Conservation (phyloP, 176 grass and related monocot genomes). For the Rhynchospora tenuis region DNA sequence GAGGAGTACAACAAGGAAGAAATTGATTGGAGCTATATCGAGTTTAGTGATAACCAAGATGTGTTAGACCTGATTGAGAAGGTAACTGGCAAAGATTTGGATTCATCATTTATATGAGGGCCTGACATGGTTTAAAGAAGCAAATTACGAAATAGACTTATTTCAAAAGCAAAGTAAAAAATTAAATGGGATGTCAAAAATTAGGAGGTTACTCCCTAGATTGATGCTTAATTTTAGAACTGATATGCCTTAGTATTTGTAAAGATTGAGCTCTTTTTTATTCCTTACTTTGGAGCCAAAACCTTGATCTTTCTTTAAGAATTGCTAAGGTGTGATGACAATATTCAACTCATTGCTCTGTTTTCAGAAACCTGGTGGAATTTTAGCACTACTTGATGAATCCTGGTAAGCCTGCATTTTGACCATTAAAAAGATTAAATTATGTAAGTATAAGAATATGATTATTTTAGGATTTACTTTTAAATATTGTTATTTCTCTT, state of each 20-base stretch:
- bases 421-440: not conserved
- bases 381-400: slow-evolving; percentile 93
- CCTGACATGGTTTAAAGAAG: not conserved
- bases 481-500: slow-evolving; percentile 26
- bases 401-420: slow-evolving; percentile 63
- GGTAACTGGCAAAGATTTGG: slow-evolving; percentile 29
- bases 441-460: slow-evolving; percentile 4
- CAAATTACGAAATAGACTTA: too few species aligned
- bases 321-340: not conserved
- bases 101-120: not conserved
- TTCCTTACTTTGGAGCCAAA: not conserved
- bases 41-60: slow-evolving; percentile 98
- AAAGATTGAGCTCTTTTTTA: not conserved
- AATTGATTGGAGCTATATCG: slow-evolving; percentile 97
- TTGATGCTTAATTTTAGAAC: not conserved
- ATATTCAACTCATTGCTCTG: slow-evolving; percentile 27
- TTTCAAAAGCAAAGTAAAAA: not conserved
- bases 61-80: slow-evolving; percentile 93
- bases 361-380: slow-evolving; percentile 95
- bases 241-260: not conserved
- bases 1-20: slow-evolving; percentile 92
- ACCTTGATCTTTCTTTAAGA: not conserved
- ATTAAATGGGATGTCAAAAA: not conserved
- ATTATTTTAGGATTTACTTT: slow-evolving; percentile 25
- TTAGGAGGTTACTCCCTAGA: not conserved